Percentiles rank a stretch among this genome's conserved stretches.
Conservation (phyloP, 2,329 filamentous ascomycete genomes). For the Botrytis aclada region DNA sequence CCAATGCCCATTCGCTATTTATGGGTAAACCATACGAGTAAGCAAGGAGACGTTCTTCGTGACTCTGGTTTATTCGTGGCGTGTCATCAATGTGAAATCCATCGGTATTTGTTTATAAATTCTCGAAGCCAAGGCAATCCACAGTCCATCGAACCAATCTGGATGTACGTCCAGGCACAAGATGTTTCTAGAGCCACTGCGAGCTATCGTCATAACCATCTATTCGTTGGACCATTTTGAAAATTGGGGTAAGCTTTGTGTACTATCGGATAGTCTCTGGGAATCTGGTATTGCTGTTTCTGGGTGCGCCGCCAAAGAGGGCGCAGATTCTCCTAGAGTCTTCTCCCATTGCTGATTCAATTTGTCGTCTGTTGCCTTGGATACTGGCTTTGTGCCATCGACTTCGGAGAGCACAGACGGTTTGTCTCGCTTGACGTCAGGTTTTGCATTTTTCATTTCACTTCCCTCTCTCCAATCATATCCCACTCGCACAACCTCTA, state of each 20-base stretch:
- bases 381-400: background rate
- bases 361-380: background rate
- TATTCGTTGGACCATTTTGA: background rate
- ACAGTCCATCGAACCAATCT: background rate
- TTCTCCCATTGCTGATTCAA: background rate
- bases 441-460: background rate
- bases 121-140: background rate
- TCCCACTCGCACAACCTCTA: conserved; percentile 8
- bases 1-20: background rate
- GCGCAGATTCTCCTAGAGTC: background rate
- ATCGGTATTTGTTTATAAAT: background rate
- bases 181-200: background rate
- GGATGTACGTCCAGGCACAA: background rate
- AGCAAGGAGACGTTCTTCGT: background rate
- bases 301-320: background rate
- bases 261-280: background rate
- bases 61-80: background rate
- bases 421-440: background rate
- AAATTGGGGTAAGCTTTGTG: background rate
- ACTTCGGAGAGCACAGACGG: too few species aligned
- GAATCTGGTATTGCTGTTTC: background rate
- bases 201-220: background rate
- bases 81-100: background rate
- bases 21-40: background rate
- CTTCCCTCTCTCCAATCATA: conserved; percentile 14